Conservation (phyloP, 148 eudicot species). For the Rhododendron mucronatum region DNA sequence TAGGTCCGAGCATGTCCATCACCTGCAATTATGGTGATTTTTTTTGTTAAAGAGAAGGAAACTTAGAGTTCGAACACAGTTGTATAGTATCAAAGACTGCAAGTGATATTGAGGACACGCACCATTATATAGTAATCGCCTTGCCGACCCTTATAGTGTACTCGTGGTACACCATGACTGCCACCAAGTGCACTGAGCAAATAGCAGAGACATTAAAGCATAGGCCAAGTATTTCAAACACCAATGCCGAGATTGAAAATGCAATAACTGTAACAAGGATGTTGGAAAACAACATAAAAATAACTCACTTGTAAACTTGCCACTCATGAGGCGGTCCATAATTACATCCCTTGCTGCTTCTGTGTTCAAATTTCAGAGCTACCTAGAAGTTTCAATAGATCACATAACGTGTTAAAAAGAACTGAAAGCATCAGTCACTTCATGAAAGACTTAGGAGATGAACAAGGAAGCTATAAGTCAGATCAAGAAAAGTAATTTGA, state of each 20-base stretch:
- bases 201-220: slow-evolving; percentile 4
- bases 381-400: slow-evolving; percentile 36
- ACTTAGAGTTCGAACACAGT: neutral
- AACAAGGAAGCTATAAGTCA: no score
- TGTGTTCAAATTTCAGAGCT: slow-evolving; percentile 85
- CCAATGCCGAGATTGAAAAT: neutral
- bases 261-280: neutral
- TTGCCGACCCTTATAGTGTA: slow-evolving; percentile 79
- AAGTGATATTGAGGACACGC: slow-evolving; percentile 13
- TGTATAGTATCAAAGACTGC: neutral
- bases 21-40: slow-evolving; percentile 43
- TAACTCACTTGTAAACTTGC: slow-evolving; percentile 85
- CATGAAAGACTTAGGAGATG: neutral
- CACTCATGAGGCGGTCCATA: slow-evolving; percentile 95
- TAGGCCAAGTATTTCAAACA: neutral
- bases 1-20: slow-evolving; percentile 98
- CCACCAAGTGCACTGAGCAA: slow-evolving; percentile 70
- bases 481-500: neutral
- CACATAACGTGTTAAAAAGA: neutral
- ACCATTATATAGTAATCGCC: slow-evolving; percentile 88
- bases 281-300: neutral
- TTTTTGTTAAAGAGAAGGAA: neutral
- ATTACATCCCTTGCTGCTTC: slow-evolving; percentile 86
- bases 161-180: slow-evolving; percentile 89
- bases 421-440: neutral